A percentile compares a stretch with the other conserved stretches of the same genome.
Evolutionary conservation across 495 filamentous ascomycete species (phyloP).

Genomic region (Margaritispora aquatica): DNA sequence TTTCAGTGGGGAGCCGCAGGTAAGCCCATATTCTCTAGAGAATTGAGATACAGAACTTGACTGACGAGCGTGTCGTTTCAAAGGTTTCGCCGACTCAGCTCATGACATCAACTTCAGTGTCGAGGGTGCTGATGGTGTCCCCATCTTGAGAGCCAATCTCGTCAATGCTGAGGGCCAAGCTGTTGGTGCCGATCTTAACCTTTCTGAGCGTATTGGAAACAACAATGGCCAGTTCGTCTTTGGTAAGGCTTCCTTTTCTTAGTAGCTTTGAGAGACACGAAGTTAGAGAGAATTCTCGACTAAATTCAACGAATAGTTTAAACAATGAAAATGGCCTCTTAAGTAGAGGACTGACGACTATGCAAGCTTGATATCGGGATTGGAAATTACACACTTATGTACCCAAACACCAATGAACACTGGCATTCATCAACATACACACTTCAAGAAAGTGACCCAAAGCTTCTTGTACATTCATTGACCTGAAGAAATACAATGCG

Average conservation of each 20-base stretch:
- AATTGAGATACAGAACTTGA: not conserved
- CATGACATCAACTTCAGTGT: not conserved
- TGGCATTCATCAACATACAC: too few relatives aligned
- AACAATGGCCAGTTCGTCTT: not conserved
- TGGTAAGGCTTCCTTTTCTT: not conserved
- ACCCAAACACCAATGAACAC: too few relatives aligned
- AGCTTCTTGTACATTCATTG: too few relatives aligned
- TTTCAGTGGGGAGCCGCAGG: not conserved
- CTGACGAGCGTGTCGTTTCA: not conserved
- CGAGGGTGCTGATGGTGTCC: not conserved
- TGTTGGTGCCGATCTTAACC: not conserved
- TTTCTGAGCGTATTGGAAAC: not conserved
- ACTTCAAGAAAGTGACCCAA: too few relatives aligned
- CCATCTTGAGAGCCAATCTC: not conserved
- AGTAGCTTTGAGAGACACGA: not conserved
- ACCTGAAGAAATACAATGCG: too few relatives aligned
- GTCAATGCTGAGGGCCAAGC: not conserved
- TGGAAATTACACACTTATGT: too few relatives aligned
- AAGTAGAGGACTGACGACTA: too few relatives aligned
- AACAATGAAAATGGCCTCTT: too few relatives aligned
- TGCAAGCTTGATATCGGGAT: too few relatives aligned
- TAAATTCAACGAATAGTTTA: not conserved
- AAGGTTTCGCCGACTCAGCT: not conserved
- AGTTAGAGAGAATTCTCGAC: not conserved
- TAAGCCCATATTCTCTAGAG: not conserved